These are phyloP conservation scores for Xylaria scruposa DNA, from an alignment of 495 filamentous ascomycete genomes.

Conservation along the genomic window DNA sequence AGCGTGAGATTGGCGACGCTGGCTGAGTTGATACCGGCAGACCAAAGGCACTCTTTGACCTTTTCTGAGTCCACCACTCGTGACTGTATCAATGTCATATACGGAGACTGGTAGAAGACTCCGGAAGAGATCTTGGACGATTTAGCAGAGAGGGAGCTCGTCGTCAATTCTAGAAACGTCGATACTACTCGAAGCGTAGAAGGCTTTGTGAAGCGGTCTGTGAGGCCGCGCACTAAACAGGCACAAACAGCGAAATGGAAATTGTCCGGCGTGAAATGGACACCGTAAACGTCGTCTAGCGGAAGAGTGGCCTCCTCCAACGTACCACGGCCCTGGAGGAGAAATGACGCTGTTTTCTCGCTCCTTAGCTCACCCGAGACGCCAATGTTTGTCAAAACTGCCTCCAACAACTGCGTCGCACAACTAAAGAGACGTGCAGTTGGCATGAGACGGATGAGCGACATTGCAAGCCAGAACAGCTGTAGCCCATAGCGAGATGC, in stretches of 20 bases:
- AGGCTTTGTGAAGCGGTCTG: constrained; percentile 62
- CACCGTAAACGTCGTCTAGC: constrained; percentile 66
- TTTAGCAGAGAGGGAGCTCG: constrained; percentile 38
- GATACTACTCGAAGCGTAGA: constrained; percentile 62
- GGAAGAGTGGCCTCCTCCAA: constrained; percentile 64
- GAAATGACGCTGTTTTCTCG: constrained; percentile 61
- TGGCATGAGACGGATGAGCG: constrained; percentile 66
- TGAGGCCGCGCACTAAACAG: constrained; percentile 65
- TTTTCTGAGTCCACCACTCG: constrained; percentile 54
- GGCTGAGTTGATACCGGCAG: constrained; percentile 52
- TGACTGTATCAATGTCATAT: constrained; percentile 58
- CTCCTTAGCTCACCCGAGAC: constrained; percentile 61
- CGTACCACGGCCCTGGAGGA: constrained; percentile 61
- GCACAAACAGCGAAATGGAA: constrained; percentile 70
- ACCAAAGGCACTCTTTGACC: constrained; percentile 59
- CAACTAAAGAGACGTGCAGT: constrained; percentile 63
- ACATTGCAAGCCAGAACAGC: constrained; percentile 71
- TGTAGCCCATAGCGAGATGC: constrained; percentile 70
- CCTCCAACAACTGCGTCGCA: constrained; percentile 66
- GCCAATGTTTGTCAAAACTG: constrained; percentile 64
- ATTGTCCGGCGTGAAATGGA: constrained; percentile 66
- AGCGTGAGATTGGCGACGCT: constrained; percentile 41
- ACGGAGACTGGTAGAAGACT: constrained; percentile 54
- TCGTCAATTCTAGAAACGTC: constrained; percentile 65
- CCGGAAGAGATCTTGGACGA: constrained; percentile 32